A percentile compares a stretch with the other conserved stretches of the same genome.
phyloP scores from a whole-genome alignment of 768 basidiomycete species.

The Psilocybe tampanensis region DNA sequence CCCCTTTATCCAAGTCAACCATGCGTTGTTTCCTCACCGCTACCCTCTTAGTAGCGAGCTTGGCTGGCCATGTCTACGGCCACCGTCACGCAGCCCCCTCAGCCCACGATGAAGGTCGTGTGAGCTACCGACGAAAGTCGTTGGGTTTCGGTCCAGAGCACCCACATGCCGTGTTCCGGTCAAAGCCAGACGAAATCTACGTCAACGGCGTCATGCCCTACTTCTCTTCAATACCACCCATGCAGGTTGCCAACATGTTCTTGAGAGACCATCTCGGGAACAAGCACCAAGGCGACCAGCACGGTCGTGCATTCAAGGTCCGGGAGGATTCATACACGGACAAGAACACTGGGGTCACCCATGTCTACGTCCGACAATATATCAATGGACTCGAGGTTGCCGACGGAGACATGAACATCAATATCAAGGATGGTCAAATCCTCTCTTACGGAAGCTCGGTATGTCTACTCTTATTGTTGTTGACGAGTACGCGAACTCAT shows the following conservation, averaged over 20 bases:
- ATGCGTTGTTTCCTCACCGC: slow-evolving; percentile 73
- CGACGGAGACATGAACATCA: slow-evolving; percentile 92
- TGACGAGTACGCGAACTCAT: slow-evolving; percentile 8
- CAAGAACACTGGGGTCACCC: slow-evolving; percentile 80
- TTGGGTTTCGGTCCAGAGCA: slow-evolving; percentile 86
- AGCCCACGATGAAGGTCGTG: slow-evolving; percentile 30
- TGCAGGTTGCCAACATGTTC: slow-evolving; percentile 66
- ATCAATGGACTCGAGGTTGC: slow-evolving; percentile 86
- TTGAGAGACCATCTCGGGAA: slow-evolving; percentile 47
- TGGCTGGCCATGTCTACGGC: slow-evolving; percentile 57
- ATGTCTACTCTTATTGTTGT: slow-evolving; percentile 28
- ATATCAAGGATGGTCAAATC: slow-evolving; percentile 82
- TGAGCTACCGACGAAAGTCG: slow-evolving; percentile 75
- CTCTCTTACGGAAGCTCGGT: slow-evolving; percentile 90
- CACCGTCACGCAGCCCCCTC: slow-evolving; percentile 33
- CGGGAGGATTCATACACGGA: slow-evolving; percentile 90
- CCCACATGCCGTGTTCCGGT: slow-evolving; percentile 68
- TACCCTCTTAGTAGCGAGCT: slow-evolving; percentile 59
- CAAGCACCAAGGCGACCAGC: slow-evolving; percentile 33
- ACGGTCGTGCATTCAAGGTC: slow-evolving; percentile 52
- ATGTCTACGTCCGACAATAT: slow-evolving; percentile 86
- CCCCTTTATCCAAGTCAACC: slow-evolving; percentile 13
- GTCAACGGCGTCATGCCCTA: slow-evolving; percentile 43
- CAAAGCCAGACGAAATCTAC: slow-evolving; percentile 48
- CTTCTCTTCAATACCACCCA: slow-evolving; percentile 47